phyloP scores from a whole-genome alignment of 2,329 filamentous ascomycete genomes.

The Aspergillaceae sp. region DNA sequence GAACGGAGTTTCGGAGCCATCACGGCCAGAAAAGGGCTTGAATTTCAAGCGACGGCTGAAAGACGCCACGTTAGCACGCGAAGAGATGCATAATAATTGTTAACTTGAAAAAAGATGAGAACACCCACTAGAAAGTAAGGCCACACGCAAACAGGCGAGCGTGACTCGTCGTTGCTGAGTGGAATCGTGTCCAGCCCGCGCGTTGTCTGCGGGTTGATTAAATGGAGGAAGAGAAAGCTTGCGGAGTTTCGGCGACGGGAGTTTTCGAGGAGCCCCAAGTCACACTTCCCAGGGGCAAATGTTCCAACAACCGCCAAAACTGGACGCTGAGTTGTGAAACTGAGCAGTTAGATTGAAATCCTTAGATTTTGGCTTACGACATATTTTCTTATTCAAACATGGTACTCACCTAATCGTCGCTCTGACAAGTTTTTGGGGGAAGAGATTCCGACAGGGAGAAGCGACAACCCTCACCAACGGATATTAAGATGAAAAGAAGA shows the following conservation, averaged over 20 bases:
- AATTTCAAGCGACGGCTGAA: conserved; percentile 11
- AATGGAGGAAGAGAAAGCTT: conserved; percentile 17
- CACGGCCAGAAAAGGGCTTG: conserved; percentile 13
- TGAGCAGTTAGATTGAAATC: conserved; percentile 3
- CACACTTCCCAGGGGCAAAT: conserved; percentile 17
- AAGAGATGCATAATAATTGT: conserved; percentile 2
- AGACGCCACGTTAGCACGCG: conserved; percentile 15
- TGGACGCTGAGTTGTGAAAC: conserved; percentile 3
- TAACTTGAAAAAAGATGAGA: conserved; percentile 1
- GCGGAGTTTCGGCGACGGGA: conserved; percentile 18
- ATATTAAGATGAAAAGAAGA: neutral
- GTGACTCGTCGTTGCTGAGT: conserved; percentile 22
- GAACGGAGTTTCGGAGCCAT: conserved; percentile 31
- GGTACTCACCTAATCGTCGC: neutral
- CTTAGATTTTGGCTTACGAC: neutral
- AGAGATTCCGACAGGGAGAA: neutral
- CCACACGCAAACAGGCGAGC: conserved; percentile 18
- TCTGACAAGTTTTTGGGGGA: neutral
- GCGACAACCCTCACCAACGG: neutral
- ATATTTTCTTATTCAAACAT: neutral
- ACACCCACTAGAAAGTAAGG: conserved; percentile 17
- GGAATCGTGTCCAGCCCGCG: conserved; percentile 24
- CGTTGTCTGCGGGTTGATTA: conserved; percentile 20
- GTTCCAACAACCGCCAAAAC: conserved; percentile 11
- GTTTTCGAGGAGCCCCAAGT: conserved; percentile 21